phyloP scores from a whole-genome alignment of 2,329 filamentous ascomycete genomes.

The Grosmannia huntii region DNA sequence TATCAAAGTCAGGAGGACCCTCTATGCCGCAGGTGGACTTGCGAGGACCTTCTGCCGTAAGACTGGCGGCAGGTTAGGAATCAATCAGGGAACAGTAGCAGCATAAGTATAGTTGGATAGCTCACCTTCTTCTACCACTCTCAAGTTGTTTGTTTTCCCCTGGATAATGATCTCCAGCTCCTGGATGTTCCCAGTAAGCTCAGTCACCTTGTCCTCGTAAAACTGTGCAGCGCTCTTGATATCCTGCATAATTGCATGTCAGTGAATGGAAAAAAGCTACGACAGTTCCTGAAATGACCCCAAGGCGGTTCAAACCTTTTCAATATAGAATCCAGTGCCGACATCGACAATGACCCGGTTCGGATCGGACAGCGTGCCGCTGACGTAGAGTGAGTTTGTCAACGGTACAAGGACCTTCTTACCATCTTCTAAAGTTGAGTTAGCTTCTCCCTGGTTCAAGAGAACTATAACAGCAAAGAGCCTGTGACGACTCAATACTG shows the following conservation, averaged over 20 bases:
- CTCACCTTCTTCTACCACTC: conserved; percentile 76
- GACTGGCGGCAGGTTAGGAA: conserved; percentile 16
- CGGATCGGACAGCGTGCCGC: conserved; percentile 61
- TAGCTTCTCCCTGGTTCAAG: not conserved
- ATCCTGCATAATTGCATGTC: conserved; percentile 22
- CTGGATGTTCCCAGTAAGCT: conserved; percentile 39
- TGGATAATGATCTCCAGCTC: conserved; percentile 45
- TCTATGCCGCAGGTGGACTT: conserved; percentile 3
- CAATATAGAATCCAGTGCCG: conserved; percentile 86
- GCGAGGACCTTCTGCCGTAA: conserved; percentile 24
- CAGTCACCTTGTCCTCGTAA: conserved; percentile 43
- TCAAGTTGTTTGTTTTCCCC: conserved; percentile 70
- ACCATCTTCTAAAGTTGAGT: conserved; percentile 4
- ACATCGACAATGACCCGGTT: conserved; percentile 80
- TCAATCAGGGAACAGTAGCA: no score
- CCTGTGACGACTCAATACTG: not conserved
- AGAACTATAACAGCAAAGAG: not conserved
- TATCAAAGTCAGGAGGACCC: not conserved
- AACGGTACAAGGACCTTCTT: conserved; percentile 76
- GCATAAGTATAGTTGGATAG: not conserved
- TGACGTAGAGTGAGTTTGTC: conserved; percentile 89
- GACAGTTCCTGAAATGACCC: not conserved
- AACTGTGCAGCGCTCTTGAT: conserved; percentile 41
- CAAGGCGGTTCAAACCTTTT: conserved; percentile 52
- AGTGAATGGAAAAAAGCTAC: not conserved